Percentiles rank a stretch among this genome's conserved stretches.
Conservation (phyloP, 805 yeast species). For the Debaryomyces maramus region DNA sequence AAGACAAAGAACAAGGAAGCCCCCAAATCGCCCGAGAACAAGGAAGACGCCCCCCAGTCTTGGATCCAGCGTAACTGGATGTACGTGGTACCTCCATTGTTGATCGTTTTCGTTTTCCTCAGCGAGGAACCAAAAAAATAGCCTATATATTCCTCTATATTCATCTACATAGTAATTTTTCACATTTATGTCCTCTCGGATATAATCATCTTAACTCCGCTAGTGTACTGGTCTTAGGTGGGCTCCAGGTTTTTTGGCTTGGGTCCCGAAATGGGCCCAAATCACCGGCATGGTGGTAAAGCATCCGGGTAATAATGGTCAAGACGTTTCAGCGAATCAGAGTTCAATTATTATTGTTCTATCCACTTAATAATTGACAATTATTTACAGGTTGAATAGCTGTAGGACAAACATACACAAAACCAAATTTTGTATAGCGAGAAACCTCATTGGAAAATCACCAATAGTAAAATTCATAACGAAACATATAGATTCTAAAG, state of each 20-base stretch:
- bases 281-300: too few species aligned
- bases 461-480: too few species aligned
- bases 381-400: constrained; percentile 1
- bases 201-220: too few species aligned
- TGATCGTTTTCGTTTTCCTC: constrained; percentile 34
- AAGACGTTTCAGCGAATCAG: constrained; percentile 27
- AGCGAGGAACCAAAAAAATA: constrained; percentile 13
- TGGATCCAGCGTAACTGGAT: constrained; percentile 65
- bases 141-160: too few species aligned
- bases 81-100: constrained; percentile 53
- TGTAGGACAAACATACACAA: background rate
- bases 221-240: too few species aligned
- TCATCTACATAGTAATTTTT: too few species aligned
- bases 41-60: constrained; percentile 34
- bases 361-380: constrained; percentile 1
- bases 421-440: background rate
- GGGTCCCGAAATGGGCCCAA: too few species aligned
- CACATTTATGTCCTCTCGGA: too few species aligned
- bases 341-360: constrained; percentile 19
- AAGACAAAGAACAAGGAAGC: constrained; percentile 27
- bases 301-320: background rate
- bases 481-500: background rate
- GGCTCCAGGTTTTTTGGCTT: too few species aligned
- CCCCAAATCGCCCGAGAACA: constrained; percentile 16
- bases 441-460: too few species aligned